Base-by-base conservation (phyloP, 2,329 filamentous ascomycete species). In the Chaetomium sp. region DNA sequence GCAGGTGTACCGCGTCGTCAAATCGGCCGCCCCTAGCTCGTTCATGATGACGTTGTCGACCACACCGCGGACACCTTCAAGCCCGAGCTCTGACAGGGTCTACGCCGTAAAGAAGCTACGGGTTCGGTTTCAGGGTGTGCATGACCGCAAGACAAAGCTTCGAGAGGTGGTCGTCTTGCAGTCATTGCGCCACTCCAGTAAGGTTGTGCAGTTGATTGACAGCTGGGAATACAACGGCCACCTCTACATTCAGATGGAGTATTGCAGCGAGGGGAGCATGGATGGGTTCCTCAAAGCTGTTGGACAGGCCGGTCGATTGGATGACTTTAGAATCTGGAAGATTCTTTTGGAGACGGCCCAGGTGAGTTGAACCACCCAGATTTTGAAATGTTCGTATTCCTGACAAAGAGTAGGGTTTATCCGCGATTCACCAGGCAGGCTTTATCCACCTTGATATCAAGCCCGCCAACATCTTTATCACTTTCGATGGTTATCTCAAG, bases 271-370 rank as follows among this genome's bases (percentile, higher is more conserved):
- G 75, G 95, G 95, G 19, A 96, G 92, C 66, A 81, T 99, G 51
- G 90, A 96, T 74, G 84, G 87, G 19, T 99, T 98, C 74, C 83
- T 99, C 33, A 85, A 87, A n/a, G 86, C 90, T 64, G 87, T 92
- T 66, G 95, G 95, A 27, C 84, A 89, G 67, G 92, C 91, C 74
- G 93, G 92, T 55, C 87, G 94, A 71, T 80, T 99, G 69, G 95
- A 99, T 77, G 95, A 98, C 76, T 99, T 99, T 79, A 87, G 95
- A 67, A 97, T 98, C 76, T 99, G 95, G 92, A 99, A 99, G 80
- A 94, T 98, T 64, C 81, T 98, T 71, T 85, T 97, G 50, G 95
- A 99, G 76, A 78, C 97, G 65, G 85, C 89, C 72, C 81, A 90
- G 82, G 92, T 95, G 85, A 79, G 90, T 82, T 54, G 2, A 47